Evolutionary conservation across 2,329 filamentous ascomycete species (phyloP), one percentile per base, ranked within the genome.

Genomic region (Venturia carpophila): DNA sequence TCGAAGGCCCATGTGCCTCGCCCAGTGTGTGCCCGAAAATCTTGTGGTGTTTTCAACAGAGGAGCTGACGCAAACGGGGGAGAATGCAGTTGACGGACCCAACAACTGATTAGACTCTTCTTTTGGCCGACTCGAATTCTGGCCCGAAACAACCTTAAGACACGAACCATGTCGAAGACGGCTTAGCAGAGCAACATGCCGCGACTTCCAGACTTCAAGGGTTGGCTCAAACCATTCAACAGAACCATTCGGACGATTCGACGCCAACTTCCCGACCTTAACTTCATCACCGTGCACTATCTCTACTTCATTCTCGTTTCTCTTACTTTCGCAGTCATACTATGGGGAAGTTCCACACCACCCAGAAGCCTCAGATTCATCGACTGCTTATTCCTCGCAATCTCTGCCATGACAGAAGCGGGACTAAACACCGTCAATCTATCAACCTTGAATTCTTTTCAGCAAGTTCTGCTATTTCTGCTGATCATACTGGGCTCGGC

Each of bases 351-450:
- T 0, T 84, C 83, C 0, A 78, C 78, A 1, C 82, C 84, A 0
- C 71, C 74, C 21, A 73, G 75, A 63, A 82, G 78, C 67, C 78
- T 90, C 62, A 74, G 76, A 58, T 90, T 86, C 73, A 80, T 80
- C 45, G 87, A 90, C 71, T 80, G 83, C n/a, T 73, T 90, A 19
- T 90, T 90, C 71, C 74, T 90, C 63, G 82, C 83, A n/a, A 41
- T 67, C n/a, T 60, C 45, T 15, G 65, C 66, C 17, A 67, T 67
- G 65, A 64, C 60, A 10, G 41, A 58, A 39, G 62, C 66, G n/a
- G 88, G 88, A 0, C 76, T 90, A 65, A 90, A 89, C 69, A 88
- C 87, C 1, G 82, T 86, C 69, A 84, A 87, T 70, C 75, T 90
- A 30, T 86, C 83, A 65, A 76, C 79, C 37, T 71, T 90, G 70